A percentile compares a stretch with the other conserved stretches of the same genome.
Evolutionary conservation across 768 basidiomycete genomes (phyloP).

Genomic region (Cystofilobasidium ferigula): DNA sequence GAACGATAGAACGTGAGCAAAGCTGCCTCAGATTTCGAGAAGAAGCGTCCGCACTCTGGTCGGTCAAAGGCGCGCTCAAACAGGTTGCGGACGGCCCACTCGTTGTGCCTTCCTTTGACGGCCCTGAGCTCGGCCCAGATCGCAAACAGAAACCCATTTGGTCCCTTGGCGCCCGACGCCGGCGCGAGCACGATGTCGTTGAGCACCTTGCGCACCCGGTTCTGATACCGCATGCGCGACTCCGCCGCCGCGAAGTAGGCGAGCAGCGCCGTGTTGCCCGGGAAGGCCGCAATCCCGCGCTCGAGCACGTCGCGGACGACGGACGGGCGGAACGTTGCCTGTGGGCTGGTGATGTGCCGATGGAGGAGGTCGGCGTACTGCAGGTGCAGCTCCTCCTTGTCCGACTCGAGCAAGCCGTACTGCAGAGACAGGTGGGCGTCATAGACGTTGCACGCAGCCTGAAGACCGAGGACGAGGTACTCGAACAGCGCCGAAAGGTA

Average conservation of each 20-base stretch:
- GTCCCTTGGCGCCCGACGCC: conserved; percentile 28
- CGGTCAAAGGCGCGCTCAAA: conserved; percentile 36
- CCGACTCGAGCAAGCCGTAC: background rate
- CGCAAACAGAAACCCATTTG: conserved; percentile 32
- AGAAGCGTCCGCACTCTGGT: conserved; percentile 28
- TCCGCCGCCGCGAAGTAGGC: conserved; percentile 37
- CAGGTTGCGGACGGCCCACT: conserved; percentile 37
- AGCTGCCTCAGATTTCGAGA: background rate
- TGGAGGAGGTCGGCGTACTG: conserved; percentile 14
- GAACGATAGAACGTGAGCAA: background rate
- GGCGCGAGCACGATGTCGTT: conserved; percentile 27
- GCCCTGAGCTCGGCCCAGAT: conserved; percentile 32
- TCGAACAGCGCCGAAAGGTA: conserved; percentile 31
- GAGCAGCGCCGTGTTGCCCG: conserved; percentile 40
- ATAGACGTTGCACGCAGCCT: conserved; percentile 26
- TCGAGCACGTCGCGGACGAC: conserved; percentile 35
- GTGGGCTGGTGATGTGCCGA: conserved; percentile 9
- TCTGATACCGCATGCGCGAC: conserved; percentile 36
- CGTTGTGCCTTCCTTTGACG: conserved; percentile 28
- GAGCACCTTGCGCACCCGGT: conserved; percentile 36
- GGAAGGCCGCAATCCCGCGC: conserved; percentile 34
- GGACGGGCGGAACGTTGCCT: conserved; percentile 30
- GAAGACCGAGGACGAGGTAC: conserved; percentile 30
- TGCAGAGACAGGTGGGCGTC: conserved; percentile 5
- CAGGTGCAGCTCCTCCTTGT: conserved; percentile 6